Evolutionary conservation across 257 asterid genomes (phyloP).

Genomic region (Plantago major): DNA sequence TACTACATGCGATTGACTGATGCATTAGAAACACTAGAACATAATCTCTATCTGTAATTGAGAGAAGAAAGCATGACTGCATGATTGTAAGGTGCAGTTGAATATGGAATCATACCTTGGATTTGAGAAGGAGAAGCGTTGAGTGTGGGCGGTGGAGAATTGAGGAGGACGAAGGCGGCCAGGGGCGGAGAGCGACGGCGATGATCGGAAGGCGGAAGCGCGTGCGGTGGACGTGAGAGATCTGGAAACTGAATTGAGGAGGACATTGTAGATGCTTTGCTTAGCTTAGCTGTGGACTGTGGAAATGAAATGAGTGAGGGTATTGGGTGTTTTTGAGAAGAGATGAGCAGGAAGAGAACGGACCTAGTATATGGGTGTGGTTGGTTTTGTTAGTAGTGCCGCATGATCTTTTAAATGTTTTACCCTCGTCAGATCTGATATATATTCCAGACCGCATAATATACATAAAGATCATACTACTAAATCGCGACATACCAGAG

Average conservation of each 20-base stretch:
- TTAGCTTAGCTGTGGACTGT: not conserved
- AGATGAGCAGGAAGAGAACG: too few species aligned
- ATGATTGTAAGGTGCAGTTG: not conserved
- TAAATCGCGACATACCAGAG: too few species aligned
- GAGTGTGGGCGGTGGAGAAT: slow-evolving; percentile 44
- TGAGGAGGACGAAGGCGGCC: slow-evolving; percentile 55
- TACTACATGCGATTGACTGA: not conserved
- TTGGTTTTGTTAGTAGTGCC: too few species aligned
- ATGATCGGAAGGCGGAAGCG: slow-evolving; percentile 68
- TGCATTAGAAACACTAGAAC: not conserved
- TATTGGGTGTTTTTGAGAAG: too few species aligned
- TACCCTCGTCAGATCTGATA: too few species aligned
- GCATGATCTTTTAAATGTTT: too few species aligned
- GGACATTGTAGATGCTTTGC: slow-evolving; percentile 53
- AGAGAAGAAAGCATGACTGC: too few species aligned
- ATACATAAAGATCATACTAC: too few species aligned
- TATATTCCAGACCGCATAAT: too few species aligned
- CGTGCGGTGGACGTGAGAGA: slow-evolving; percentile 57
- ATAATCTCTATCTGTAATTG: not conserved
- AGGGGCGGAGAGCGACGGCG: slow-evolving; percentile 39
- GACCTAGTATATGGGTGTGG: too few species aligned
- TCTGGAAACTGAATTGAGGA: slow-evolving; percentile 68
- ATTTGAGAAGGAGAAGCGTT: slow-evolving; percentile 67
- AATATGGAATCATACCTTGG: slow-evolving; percentile 53
- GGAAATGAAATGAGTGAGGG: too few species aligned